Evolutionary conservation across 768 basidiomycete genomes (phyloP).

Genomic region (Suillus decipiens): DNA sequence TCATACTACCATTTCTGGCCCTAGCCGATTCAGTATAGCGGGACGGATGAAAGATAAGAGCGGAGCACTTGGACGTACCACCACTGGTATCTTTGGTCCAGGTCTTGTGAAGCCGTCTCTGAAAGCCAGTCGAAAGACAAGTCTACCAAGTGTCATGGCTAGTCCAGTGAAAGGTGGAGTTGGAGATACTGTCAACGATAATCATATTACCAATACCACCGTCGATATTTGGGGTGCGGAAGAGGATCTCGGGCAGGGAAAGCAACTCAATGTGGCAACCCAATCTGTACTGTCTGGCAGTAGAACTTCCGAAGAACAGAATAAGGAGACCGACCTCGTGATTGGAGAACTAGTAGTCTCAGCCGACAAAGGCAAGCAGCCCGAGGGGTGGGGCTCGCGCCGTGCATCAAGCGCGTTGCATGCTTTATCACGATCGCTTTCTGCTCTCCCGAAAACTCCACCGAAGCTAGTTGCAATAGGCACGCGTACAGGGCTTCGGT

Average conservation of each 20-base stretch:
- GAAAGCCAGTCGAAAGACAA: slow-evolving; percentile 46
- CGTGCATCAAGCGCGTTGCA: slow-evolving; percentile 47
- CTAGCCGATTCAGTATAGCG: slow-evolving; percentile 11
- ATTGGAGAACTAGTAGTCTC: slow-evolving; percentile 17
- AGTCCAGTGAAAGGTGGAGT: slow-evolving; percentile 47
- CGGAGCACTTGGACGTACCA: slow-evolving; percentile 12
- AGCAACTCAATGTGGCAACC: slow-evolving; percentile 14
- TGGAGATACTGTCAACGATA: not conserved
- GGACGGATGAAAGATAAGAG: slow-evolving; percentile 3
- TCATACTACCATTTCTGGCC: slow-evolving; percentile 18
- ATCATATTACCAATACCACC: not conserved
- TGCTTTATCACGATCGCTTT: slow-evolving; percentile 63
- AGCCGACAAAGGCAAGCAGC: slow-evolving; percentile 27
- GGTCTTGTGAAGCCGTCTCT: slow-evolving; percentile 16
- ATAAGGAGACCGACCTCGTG: slow-evolving; percentile 12
- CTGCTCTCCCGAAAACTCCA: slow-evolving; percentile 44
- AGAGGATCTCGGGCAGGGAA: slow-evolving; percentile 13
- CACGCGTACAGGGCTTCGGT: slow-evolving; percentile 50
- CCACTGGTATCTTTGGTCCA: slow-evolving; percentile 25
- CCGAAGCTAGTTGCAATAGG: slow-evolving; percentile 40
- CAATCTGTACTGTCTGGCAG: slow-evolving; percentile 13
- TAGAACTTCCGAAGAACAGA: slow-evolving; percentile 17
- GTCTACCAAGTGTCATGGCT: slow-evolving; percentile 43
- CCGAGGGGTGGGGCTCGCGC: slow-evolving; percentile 16
- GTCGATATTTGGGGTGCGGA: not conserved